Evolutionary conservation across 495 filamentous ascomycete genomes (phyloP), one percentile per base, ranked within the genome.

Genomic region (Tuber microsphaerosporum): DNA sequence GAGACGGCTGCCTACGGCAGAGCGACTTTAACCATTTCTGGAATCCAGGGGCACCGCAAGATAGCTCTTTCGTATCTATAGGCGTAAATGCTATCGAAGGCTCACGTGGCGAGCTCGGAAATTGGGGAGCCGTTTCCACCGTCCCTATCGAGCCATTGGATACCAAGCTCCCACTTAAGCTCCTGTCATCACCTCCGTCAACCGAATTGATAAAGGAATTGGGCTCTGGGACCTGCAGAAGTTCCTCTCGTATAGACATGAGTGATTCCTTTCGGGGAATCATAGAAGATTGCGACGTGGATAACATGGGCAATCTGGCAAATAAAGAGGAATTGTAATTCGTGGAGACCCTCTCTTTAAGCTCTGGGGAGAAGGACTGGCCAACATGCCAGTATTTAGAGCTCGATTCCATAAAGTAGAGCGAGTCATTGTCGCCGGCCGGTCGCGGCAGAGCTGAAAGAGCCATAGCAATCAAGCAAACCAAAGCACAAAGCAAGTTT

Each of bases 11-110:
- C 80, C 86, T 85, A 73, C 84, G 85, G 65, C 88, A 87, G 48
- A 90, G 82, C n/a, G 84, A 87, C 76, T 79, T 87, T 82, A 90
- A 85, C 88, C 88, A 90, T 82, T 85, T 88, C 43, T 87, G 85
- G 78, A 90, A 89, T 42, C 56, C 56, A 31, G 56, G 56, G 12
- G 56, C 56, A 17, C 56, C 87, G 87, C 43, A 77, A 42, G 74
- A 39, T 48, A 69, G 72, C 73, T 31, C 76, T 31, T 41, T 70
- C 72, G 69, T 68, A 72, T 74, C 41, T n/a, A 68, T 68, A 43
- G 1, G 61, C n/a, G 26, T 16, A 14, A 65, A 65, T 4, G 10
- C 56, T 17, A 1, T 31, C 56, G 56, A 65, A n/a, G 26, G 56
- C 56, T 65, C 56, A 65, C 56, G 56, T 65, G 56, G 56, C 12